These are phyloP conservation scores for Cyberlindnera meyerae DNA, from an alignment of 805 yeast genomes.

Conservation along the genomic window DNA sequence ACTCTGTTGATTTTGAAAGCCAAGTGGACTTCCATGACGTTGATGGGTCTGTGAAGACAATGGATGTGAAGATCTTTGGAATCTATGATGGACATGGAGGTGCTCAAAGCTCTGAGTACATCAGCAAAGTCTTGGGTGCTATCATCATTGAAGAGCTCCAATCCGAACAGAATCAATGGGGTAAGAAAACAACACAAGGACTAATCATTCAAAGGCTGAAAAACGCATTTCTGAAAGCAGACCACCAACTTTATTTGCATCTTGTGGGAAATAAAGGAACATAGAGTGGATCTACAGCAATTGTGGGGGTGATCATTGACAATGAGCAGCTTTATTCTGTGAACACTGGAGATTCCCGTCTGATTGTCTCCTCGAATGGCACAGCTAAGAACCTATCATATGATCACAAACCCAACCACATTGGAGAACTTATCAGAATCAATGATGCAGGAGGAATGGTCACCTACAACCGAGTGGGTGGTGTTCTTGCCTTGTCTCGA, in stretches of 20 bases:
- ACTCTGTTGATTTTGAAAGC: slow-evolving; percentile 43
- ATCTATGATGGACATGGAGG: slow-evolving; percentile 88
- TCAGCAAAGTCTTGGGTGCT: slow-evolving; percentile 35
- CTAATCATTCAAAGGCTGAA: slow-evolving; percentile 34
- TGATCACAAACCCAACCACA: slow-evolving; percentile 93
- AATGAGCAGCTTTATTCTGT: slow-evolving; percentile 48
- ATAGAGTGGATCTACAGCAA: slow-evolving; percentile 50
- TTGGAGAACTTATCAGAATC: slow-evolving; percentile 88
- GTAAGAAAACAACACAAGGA: slow-evolving; percentile 29
- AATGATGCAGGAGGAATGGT: slow-evolving; percentile 94
- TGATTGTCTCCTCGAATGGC: slow-evolving; percentile 49
- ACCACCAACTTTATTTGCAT: slow-evolving; percentile 37
- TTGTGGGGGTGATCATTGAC: slow-evolving; percentile 40
- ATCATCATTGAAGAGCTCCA: slow-evolving; percentile 10
- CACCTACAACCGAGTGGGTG: slow-evolving; percentile 90
- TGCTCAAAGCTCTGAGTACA: slow-evolving; percentile 48
- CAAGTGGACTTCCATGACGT: slow-evolving; percentile 28
- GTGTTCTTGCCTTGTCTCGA: slow-evolving; percentile 86
- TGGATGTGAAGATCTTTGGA: slow-evolving; percentile 46
- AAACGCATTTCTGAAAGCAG: slow-evolving; percentile 42
- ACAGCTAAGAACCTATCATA: slow-evolving; percentile 55
- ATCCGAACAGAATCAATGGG: slow-evolving; percentile 2
- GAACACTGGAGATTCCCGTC: slow-evolving; percentile 74
- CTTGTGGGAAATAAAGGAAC: slow-evolving; percentile 8
- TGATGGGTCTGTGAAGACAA: slow-evolving; percentile 17